Percentiles rank a stretch among this genome's conserved stretches.
These are phyloP conservation scores for Naganishia cerealis DNA, from an alignment of 1,284 basidiomycete species.

Conservation along the genomic window DNA sequence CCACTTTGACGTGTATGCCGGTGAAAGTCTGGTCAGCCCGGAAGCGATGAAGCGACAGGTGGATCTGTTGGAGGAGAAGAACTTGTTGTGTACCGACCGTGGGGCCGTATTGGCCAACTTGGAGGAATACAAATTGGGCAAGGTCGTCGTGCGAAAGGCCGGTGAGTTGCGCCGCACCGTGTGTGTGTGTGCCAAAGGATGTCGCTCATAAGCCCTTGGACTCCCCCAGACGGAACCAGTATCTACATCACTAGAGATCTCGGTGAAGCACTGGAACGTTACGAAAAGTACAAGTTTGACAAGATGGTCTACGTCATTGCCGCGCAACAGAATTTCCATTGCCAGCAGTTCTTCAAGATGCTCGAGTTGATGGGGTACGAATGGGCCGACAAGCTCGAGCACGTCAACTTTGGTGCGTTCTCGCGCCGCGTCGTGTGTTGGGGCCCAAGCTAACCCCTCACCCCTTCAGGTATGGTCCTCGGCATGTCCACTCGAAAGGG, in stretches of 20 bases:
- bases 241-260: slow-evolving; percentile 99
- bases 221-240: slow-evolving; percentile 77
- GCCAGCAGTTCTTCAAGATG: slow-evolving; percentile 92
- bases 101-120: slow-evolving; percentile 79
- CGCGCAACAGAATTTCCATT: slow-evolving; percentile 91
- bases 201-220: slow-evolving; percentile 7
- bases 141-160: slow-evolving; percentile 85
- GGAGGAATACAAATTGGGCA: slow-evolving; percentile 83
- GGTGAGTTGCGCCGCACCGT: slow-evolving; percentile 57
- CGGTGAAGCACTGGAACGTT: slow-evolving; percentile 88
- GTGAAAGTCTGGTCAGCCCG: slow-evolving; percentile 84
- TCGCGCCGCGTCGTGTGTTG: slow-evolving; percentile 15
- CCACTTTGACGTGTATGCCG: slow-evolving; percentile 88
- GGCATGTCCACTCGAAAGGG: slow-evolving; percentile 98
- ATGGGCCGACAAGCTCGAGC: slow-evolving; percentile 78
- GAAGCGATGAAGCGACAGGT: slow-evolving; percentile 73
- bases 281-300: slow-evolving; percentile 89
- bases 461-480: slow-evolving; percentile 64
- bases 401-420: slow-evolving; percentile 79
- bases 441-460: neutral
- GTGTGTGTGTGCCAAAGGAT: neutral
- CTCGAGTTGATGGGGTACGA: slow-evolving; percentile 85
- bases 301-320: slow-evolving; percentile 98
- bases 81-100: slow-evolving; percentile 63
- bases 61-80: slow-evolving; percentile 56